Conservation (phyloP, 1,284 basidiomycete species). For the Leccinum solheimii region DNA sequence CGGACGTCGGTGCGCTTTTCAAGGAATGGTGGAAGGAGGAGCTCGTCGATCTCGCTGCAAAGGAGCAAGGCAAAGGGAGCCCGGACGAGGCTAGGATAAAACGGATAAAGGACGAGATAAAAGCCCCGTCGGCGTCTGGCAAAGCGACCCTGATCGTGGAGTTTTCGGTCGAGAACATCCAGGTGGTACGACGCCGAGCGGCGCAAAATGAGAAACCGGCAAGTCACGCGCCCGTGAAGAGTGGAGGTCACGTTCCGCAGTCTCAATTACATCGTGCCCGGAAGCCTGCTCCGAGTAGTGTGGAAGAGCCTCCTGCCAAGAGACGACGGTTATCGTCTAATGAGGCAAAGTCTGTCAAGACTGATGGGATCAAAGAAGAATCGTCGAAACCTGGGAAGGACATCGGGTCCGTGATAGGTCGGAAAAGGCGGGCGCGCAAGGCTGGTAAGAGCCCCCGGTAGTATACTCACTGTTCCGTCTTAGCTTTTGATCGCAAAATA, state of each 20-base stretch:
- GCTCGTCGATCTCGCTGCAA: slow-evolving; percentile 65
- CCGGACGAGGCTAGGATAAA: slow-evolving; percentile 50
- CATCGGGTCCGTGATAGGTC: slow-evolving; percentile 52
- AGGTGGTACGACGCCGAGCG: slow-evolving; percentile 75
- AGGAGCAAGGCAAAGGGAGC: slow-evolving; percentile 52
- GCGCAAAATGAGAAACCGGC: slow-evolving; percentile 41
- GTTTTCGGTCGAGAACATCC: slow-evolving; percentile 92
- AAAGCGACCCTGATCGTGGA: slow-evolving; percentile 80
- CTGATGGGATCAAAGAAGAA: slow-evolving; percentile 20
- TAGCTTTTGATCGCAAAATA: slow-evolving; percentile 3
- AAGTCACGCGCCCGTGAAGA: background rate
- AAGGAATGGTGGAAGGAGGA: slow-evolving; percentile 84
- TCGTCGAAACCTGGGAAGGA: slow-evolving; percentile 32
- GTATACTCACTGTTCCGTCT: background rate
- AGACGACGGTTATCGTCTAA: slow-evolving; percentile 39
- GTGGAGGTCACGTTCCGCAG: slow-evolving; percentile 7
- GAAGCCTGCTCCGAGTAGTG: slow-evolving; percentile 5
- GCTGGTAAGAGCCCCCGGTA: slow-evolving; percentile 38
- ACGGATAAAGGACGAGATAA: slow-evolving; percentile 61
- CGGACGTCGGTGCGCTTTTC: slow-evolving; percentile 62
- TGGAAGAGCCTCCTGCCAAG: slow-evolving; percentile 39
- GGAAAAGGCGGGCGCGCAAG: slow-evolving; percentile 53
- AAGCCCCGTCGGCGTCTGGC: slow-evolving; percentile 43
- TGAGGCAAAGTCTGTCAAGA: slow-evolving; percentile 14
- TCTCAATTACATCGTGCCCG: slow-evolving; percentile 11